phyloP scores from a whole-genome alignment of 2,329 filamentous ascomycete species.

The Colletotrichum sp. region DNA sequence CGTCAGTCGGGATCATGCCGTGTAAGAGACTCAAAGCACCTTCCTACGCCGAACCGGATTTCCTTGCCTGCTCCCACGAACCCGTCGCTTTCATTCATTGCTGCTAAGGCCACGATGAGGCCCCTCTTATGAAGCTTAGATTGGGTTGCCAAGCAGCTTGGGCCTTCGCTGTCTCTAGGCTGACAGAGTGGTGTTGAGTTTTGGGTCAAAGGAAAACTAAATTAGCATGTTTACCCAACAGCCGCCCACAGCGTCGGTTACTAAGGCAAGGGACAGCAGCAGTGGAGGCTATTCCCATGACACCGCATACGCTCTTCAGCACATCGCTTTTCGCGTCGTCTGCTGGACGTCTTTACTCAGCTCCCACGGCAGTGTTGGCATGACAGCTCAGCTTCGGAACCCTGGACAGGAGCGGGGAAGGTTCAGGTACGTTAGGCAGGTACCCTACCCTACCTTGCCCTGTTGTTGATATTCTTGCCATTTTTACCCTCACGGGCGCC shows the following conservation, averaged over 20 bases:
- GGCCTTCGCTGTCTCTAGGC: neutral
- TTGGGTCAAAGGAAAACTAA: neutral
- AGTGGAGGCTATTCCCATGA: neutral
- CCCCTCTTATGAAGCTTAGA: neutral
- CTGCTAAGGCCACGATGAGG: neutral
- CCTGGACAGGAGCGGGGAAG: neutral
- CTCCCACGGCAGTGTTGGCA: neutral
- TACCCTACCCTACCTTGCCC: neutral
- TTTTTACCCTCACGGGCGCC: neutral
- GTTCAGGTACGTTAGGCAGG: neutral
- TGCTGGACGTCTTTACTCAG: neutral
- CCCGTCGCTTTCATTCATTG: neutral
- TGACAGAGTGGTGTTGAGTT: neutral
- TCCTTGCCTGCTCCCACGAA: neutral
- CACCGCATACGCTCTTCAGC: neutral
- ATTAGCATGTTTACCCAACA: neutral
- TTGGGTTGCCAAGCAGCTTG: neutral
- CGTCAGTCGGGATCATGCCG: neutral
- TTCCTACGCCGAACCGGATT: neutral
- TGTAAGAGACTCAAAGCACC: neutral
- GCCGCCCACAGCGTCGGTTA: neutral
- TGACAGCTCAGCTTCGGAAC: neutral
- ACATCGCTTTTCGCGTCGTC: neutral
- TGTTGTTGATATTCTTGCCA: neutral
- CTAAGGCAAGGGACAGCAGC: neutral